Evolutionary conservation across 306 rosid genomes (phyloP).

Genomic region (Nissolia schottii): DNA sequence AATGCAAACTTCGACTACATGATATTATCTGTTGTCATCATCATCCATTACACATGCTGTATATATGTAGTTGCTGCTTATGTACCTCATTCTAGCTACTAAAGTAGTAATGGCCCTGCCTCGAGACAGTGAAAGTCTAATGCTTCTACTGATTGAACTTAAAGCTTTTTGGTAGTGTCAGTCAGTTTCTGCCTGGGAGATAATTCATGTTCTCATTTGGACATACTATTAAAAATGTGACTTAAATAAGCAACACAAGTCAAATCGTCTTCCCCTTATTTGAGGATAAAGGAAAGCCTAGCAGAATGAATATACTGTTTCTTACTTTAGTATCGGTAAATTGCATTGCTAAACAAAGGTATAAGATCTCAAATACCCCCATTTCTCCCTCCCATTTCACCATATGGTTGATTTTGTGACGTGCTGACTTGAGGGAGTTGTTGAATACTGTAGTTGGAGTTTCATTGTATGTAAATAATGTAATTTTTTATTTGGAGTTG

Average conservation of each 20-base stretch:
- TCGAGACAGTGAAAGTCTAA: neutral
- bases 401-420: neutral
- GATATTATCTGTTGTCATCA: no score
- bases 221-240: neutral
- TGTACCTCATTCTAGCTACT: neutral
- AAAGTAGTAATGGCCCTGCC: neutral
- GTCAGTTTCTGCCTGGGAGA: neutral
- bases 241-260: neutral
- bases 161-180: neutral
- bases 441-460: neutral
- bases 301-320: neutral
- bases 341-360: neutral
- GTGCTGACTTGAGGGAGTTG: neutral
- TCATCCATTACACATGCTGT: no score
- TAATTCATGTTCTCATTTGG: neutral
- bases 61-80: no score
- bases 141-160: neutral
- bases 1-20: neutral
- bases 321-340: no score
- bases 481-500: neutral
- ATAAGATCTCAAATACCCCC: neutral
- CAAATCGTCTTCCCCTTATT: neutral
- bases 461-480: neutral
- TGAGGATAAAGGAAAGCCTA: neutral
- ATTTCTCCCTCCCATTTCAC: no score